Base-by-base conservation (phyloP, 139 green algal genomes). In the Ettlia oleoabundans region DNA sequence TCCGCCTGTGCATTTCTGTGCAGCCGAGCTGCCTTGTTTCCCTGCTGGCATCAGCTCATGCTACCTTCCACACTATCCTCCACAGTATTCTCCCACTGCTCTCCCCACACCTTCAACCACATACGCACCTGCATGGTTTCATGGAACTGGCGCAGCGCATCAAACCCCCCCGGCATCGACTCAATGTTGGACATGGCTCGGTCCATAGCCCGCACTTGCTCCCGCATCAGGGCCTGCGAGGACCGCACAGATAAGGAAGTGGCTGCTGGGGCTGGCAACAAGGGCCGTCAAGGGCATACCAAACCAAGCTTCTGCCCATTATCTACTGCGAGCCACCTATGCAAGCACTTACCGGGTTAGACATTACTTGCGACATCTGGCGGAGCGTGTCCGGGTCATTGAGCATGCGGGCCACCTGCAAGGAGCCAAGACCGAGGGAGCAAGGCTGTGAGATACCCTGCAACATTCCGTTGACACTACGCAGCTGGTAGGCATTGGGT, bases 151-250 rank as follows among this genome's bases (percentile, higher is more conserved):
- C 94, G 85, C 77, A 99, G 92, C 30, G 91, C 90, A 85, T 99
- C 98, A 89, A 98, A 99, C 71, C 97, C 97, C 61, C 95, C 97
- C 0, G 97, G 97, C 76, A 97, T 91, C 2, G 83, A 89, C 87
- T 99, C 97, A 19, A 99, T 94, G 92, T 99, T 99, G 71, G 74
- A 90, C 78, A 99, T 87, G 4, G 96, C 92, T 5, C 97, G 86
- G 86, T 98, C 95, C 53, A 89, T 86, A 71, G 91, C 94, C 47
- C 96, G 92, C 92, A 98, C 98, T 72, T 98, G 93, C 88, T 99
- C 96, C 28, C 90, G 92, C 94, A 98, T 96, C 32, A 99, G 88
- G 24, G 83, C 87, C 90, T 94, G 90, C 67, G 73, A n/a, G 24
- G 26, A 30, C 7, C 58, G 30, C 58, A n/a, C 58, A n/a, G 24